Percentiles rank a stretch among this genome's conserved stretches.
Evolutionary conservation across 2,329 filamentous ascomycete species (phyloP).

Genomic region (Aureobasidium pullulans): DNA sequence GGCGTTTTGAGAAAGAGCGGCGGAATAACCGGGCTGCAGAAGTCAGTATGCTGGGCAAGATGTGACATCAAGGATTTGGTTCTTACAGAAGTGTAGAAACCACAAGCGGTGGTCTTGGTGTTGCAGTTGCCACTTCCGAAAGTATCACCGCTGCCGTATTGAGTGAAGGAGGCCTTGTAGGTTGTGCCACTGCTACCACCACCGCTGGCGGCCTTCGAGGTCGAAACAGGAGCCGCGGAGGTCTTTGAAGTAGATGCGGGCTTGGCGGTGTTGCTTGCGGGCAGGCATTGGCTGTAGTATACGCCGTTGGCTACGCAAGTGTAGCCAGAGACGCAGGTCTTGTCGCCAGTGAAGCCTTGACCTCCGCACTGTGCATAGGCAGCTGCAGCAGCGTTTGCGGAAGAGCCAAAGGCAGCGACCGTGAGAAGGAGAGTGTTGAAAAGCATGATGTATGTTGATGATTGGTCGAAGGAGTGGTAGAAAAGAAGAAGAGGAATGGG

Average conservation of each 20-base stretch:
- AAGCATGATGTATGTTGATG: background rate
- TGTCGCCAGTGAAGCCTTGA: constrained; percentile 18
- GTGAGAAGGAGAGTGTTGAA: background rate
- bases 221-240: background rate
- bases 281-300: constrained; percentile 23
- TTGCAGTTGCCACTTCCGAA: constrained; percentile 31
- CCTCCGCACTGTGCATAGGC: constrained; percentile 21
- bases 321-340: constrained; percentile 19
- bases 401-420: background rate
- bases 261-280: background rate
- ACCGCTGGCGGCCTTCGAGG: background rate
- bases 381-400: background rate
- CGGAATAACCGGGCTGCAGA: constrained; percentile 26
- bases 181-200: background rate
- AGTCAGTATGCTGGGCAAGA: no score
- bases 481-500: background rate
- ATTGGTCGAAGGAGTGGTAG: background rate
- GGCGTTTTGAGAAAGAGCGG: constrained; percentile 33
- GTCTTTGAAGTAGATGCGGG: background rate
- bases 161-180: constrained; percentile 27
- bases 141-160: constrained; percentile 29
- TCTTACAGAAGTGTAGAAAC: constrained; percentile 24
- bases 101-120: constrained; percentile 30
- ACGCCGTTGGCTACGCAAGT: constrained; percentile 17
- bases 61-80: no score